Percentiles rank a stretch among this genome's conserved stretches.
Conservation (phyloP, 345 rosid genomes). For the Microthlaspi erraticum region DNA sequence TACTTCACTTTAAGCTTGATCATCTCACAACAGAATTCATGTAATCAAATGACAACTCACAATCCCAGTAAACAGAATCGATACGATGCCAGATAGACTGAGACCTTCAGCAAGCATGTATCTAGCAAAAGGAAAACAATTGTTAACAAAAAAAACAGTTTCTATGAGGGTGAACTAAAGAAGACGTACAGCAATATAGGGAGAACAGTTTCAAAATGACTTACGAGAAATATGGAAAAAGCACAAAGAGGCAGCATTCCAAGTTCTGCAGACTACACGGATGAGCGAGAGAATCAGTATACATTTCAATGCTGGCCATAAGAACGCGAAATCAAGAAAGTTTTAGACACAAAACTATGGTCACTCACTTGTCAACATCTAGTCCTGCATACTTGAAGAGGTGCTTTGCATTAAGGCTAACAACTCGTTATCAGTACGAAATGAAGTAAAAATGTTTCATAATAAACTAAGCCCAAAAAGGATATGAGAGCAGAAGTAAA, state of each 20-base stretch:
- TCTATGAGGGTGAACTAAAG: slow-evolving; percentile 20
- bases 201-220: slow-evolving; percentile 36
- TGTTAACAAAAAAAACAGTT: slow-evolving; percentile 7
- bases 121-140: slow-evolving; percentile 48
- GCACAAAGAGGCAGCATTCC: slow-evolving; percentile 98
- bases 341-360: slow-evolving; percentile 17
- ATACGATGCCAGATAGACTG: slow-evolving; percentile 97
- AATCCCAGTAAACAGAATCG: slow-evolving; percentile 95
- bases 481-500: slow-evolving; percentile 97
- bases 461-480: slow-evolving; percentile 49
- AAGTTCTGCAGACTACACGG: slow-evolving; percentile 87
- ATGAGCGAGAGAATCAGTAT: slow-evolving; percentile 18
- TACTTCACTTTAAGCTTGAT: slow-evolving; percentile 26
- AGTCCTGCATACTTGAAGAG: slow-evolving; percentile 98
- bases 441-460: slow-evolving; percentile 7
- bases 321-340: slow-evolving; percentile 18
- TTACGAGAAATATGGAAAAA: slow-evolving; percentile 96
- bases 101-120: slow-evolving; percentile 99
- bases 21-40: slow-evolving; percentile 5
- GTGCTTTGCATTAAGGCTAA: slow-evolving; percentile 81
- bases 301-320: slow-evolving; percentile 22
- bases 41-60: slow-evolving; percentile 54
- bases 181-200: slow-evolving; percentile 5
- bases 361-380: slow-evolving; percentile 96
- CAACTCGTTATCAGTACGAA: slow-evolving; percentile 37